These are phyloP conservation scores for Pythium vanterpoolii DNA, from an alignment of 352 stramenopile genomes.

Conservation along the genomic window DNA sequence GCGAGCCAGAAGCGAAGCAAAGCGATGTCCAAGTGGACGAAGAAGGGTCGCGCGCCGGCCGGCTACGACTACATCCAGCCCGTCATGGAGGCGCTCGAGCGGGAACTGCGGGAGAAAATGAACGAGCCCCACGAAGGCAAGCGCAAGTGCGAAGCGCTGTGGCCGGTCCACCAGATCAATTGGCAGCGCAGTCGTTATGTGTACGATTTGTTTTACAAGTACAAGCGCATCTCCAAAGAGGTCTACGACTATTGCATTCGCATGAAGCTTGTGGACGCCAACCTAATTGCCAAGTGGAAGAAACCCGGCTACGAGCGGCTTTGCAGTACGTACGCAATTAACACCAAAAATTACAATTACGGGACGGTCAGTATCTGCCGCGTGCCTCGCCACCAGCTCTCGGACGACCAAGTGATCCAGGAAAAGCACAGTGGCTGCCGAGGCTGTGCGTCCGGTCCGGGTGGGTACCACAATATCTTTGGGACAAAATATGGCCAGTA, in stretches of 20 bases:
- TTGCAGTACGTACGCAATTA: slow-evolving; percentile 98
- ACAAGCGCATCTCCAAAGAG: slow-evolving; percentile 92
- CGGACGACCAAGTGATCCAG: slow-evolving; percentile 85
- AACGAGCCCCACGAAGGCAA: slow-evolving; percentile 97
- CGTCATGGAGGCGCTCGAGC: slow-evolving; percentile 95
- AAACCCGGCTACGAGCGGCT: slow-evolving; percentile 98
- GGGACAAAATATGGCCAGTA: slow-evolving; percentile 99
- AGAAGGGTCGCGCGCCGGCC: slow-evolving; percentile 81
- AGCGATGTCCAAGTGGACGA: slow-evolving; percentile 86
- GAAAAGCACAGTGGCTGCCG: slow-evolving; percentile 96
- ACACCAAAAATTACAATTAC: slow-evolving; percentile 99
- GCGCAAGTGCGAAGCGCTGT: slow-evolving; percentile 97
- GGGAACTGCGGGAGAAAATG: slow-evolving; percentile 96
- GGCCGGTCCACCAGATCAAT: slow-evolving; percentile 99
- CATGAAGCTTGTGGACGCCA: slow-evolving; percentile 94
- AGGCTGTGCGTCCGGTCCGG: slow-evolving; percentile 93
- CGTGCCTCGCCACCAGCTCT: slow-evolving; percentile 93
- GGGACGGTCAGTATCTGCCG: slow-evolving; percentile 97
- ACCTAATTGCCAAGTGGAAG: slow-evolving; percentile 99
- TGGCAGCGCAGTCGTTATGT: slow-evolving; percentile 98
- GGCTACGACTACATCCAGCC: slow-evolving; percentile 96
- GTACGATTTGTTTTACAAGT: slow-evolving; percentile 99
- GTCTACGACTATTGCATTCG: slow-evolving; percentile 98
- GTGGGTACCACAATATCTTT: slow-evolving; percentile 97
- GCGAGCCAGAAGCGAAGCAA: too few species aligned